Conservation (phyloP, 2,329 filamentous ascomycete genomes). For the Hypoxylon sp. region DNA sequence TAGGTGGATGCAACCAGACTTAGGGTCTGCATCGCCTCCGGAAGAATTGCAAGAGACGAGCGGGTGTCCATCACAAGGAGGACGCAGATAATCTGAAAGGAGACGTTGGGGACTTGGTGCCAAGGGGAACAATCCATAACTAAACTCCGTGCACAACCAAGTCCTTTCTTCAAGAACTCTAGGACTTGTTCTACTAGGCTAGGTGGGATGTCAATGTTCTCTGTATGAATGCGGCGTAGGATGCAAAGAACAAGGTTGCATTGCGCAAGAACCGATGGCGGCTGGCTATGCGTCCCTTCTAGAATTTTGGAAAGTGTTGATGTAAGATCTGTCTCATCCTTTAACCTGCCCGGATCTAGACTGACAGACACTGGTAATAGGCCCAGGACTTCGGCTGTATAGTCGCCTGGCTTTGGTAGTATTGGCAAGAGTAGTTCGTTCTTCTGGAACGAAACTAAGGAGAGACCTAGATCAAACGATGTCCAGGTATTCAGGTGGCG, state of each 20-base stretch:
- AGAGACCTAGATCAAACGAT: slow-evolving; percentile 3
- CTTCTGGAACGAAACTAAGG: slow-evolving; percentile 7
- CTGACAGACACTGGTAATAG: slow-evolving; percentile 3
- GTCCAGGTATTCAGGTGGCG: slow-evolving; percentile 7
- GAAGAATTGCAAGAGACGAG: slow-evolving; percentile 3
- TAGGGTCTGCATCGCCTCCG: slow-evolving; percentile 7
- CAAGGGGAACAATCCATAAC: slow-evolving; percentile 4
- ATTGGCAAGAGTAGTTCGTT: neutral
- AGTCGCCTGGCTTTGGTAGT: slow-evolving; percentile 3
- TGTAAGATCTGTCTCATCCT: slow-evolving; percentile 6
- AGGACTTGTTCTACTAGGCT: neutral
- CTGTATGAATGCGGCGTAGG: neutral
- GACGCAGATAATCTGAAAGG: slow-evolving; percentile 7
- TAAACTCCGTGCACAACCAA: neutral
- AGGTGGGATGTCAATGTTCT: slow-evolving; percentile 1
- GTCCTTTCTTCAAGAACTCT: neutral
- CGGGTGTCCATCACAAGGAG: slow-evolving; percentile 7
- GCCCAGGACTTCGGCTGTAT: slow-evolving; percentile 1
- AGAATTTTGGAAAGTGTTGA: slow-evolving; percentile 2
- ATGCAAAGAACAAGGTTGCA: slow-evolving; percentile 3
- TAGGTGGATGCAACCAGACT: slow-evolving; percentile 1
- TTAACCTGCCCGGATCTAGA: slow-evolving; percentile 1
- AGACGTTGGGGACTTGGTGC: slow-evolving; percentile 5
- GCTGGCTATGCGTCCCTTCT: neutral
- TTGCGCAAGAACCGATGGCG: slow-evolving; percentile 6